A percentile compares a stretch with the other conserved stretches of the same genome.
These are phyloP conservation scores for Hirschioporus abietinus DNA, from an alignment of 768 basidiomycete species.

Conservation along the genomic window DNA sequence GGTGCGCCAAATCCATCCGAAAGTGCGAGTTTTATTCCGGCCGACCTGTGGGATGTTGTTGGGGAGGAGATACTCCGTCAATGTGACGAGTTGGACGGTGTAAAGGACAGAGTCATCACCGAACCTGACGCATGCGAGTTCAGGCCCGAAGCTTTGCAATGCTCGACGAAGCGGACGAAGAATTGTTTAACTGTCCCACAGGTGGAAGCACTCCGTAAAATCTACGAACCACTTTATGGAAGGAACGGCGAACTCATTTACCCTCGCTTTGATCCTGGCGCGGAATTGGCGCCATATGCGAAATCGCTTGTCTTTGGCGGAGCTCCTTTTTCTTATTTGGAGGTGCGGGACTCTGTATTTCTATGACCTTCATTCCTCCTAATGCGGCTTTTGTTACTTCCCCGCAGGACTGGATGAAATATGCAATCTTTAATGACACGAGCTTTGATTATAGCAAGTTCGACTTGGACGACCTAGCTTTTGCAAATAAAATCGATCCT, in stretches of 20 bases:
- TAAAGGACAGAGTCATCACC: constrained; percentile 16
- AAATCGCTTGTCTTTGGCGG: not conserved
- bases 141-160: constrained; percentile 24
- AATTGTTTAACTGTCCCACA: constrained; percentile 23
- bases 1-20: not conserved
- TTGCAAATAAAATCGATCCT: constrained; percentile 2
- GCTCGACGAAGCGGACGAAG: constrained; percentile 18
- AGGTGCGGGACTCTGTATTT: constrained; percentile 3
- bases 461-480: not conserved
- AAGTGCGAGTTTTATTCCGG: constrained; percentile 20
- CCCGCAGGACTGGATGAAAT: constrained; percentile 1
- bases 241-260: constrained; percentile 20
- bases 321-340: not conserved
- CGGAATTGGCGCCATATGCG: constrained; percentile 14
- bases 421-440: not conserved
- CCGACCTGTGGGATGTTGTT: constrained; percentile 23
- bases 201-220: constrained; percentile 21
- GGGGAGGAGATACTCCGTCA: constrained; percentile 26
- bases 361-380: not conserved
- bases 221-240: constrained; percentile 24
- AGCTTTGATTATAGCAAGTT: constrained; percentile 1
- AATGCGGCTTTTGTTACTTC: not conserved
- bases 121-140: constrained; percentile 20
- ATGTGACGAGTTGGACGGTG: constrained; percentile 27
- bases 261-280: constrained; percentile 24